These are phyloP conservation scores for Recurvomyces mirabilis DNA, from an alignment of 495 filamentous ascomycete species.

Conservation along the genomic window DNA sequence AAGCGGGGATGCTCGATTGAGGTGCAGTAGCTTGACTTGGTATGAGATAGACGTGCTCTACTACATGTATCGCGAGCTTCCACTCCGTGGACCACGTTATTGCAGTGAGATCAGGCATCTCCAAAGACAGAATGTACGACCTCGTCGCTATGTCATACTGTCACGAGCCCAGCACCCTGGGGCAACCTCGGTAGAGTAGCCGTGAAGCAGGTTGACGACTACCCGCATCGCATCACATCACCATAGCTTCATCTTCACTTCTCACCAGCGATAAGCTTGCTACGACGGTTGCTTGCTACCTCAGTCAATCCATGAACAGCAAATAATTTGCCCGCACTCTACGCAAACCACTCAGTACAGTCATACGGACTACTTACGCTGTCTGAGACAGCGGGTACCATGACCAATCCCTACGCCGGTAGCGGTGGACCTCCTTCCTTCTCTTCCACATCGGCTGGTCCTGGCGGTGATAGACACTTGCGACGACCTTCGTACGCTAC, in stretches of 20 bases:
- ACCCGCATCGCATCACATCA: neutral
- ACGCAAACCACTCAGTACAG: too few relatives aligned
- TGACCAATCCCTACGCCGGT: slow-evolving; percentile 2
- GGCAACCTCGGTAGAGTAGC: slow-evolving; percentile 1
- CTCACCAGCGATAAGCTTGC: neutral
- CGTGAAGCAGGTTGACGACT: too few relatives aligned
- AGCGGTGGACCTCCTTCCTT: slow-evolving; percentile 8
- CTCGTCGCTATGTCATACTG: too few relatives aligned
- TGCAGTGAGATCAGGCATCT: too few relatives aligned
- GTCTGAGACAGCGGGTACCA: slow-evolving; percentile 8
- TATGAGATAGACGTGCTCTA: too few relatives aligned
- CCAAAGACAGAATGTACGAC: too few relatives aligned
- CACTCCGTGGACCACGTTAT: neutral
- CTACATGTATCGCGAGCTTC: neutral
- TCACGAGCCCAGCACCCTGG: too few relatives aligned
- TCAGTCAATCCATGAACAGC: too few relatives aligned
- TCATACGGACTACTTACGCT: neutral
- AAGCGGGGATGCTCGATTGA: too few relatives aligned
- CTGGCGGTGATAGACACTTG: too few relatives aligned
- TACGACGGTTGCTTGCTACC: neutral
- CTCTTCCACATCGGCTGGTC: neutral
- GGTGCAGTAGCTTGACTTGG: too few relatives aligned
- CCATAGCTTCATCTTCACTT: neutral
- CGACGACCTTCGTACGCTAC: slow-evolving; percentile 63
- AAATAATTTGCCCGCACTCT: too few relatives aligned